These are phyloP conservation scores for Melaleuca alternifolia DNA, from an alignment of 345 rosid genomes.

Conservation along the genomic window DNA sequence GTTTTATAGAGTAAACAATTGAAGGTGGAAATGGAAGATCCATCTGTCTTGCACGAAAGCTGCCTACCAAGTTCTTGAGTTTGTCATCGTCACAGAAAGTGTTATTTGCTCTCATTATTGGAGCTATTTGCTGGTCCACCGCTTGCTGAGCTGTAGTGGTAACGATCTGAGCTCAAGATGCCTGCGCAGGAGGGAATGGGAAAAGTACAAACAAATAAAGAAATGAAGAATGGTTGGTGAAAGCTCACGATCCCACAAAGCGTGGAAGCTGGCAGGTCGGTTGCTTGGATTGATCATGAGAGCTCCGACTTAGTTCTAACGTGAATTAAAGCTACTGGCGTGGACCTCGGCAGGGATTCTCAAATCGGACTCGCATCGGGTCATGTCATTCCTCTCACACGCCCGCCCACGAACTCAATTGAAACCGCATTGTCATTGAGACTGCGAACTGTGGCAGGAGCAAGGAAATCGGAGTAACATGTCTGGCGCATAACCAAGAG, in stretches of 20 bases:
- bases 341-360: neutral
- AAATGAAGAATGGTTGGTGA: neutral
- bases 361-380: neutral
- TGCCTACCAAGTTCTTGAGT: neutral
- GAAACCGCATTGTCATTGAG: neutral
- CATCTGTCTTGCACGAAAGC: neutral
- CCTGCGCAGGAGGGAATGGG: neutral
- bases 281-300: neutral
- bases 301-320: neutral
- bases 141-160: neutral
- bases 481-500: neutral
- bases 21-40: neutral
- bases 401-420: neutral
- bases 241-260: neutral
- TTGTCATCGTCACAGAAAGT: neutral
- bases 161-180: neutral
- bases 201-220: neutral
- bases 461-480: neutral
- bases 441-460: neutral
- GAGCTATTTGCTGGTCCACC: neutral
- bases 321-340: neutral
- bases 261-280: neutral
- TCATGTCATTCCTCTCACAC: neutral
- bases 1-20: neutral
- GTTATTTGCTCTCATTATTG: neutral